Evolutionary conservation across 495 filamentous ascomycete species (phyloP), one percentile per base, ranked within the genome.

Genomic region (Xylaria palmicola): DNA sequence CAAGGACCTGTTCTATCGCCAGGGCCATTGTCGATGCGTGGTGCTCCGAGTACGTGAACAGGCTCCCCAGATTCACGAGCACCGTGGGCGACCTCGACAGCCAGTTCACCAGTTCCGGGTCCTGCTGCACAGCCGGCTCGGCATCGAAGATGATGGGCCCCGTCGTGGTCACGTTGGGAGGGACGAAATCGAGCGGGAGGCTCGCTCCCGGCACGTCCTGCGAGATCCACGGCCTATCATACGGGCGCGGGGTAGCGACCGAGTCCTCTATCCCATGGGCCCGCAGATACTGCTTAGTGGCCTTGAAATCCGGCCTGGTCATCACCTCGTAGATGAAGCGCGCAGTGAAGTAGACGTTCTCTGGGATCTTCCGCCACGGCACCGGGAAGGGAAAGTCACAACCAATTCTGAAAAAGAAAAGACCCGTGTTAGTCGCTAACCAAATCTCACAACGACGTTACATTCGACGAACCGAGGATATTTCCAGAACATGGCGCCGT

Each of bases 61-160:
- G 71, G 1, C 79, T 80, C 1, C 81, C 81, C 4, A 83, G 76
- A 53, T 77, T 81, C 15, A 84, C 74, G 10, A 84, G 65, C 3
- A 84, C 63, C 0, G 79, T 83, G 6, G 78, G 77, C 2, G 60
- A 64, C 8, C 71, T 64, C 3, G 68, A 56, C 20, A 84, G 68
- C 81, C 81, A 84, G 4, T 51, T 37, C 20, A 67, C 67, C 56
- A 84, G 54, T 26, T 75, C 74, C 0, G 77, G 72, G 50, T 83
- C 77, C n/a, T 66, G 58, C 17, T 74, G 65, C 41, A 69, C 45
- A 0, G 81, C 71, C 0, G 77, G 64, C 24, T 63, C 64, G 44
- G 63, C 66, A 3, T 65, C 61, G 1, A 73, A 73, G 8, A 77
- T 66, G 41, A 79, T 80, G 0, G 78, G 75, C 0, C 77, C 77